Conservation (phyloP, 768 basidiomycete species). For the Candolleomyces efflorescens region DNA sequence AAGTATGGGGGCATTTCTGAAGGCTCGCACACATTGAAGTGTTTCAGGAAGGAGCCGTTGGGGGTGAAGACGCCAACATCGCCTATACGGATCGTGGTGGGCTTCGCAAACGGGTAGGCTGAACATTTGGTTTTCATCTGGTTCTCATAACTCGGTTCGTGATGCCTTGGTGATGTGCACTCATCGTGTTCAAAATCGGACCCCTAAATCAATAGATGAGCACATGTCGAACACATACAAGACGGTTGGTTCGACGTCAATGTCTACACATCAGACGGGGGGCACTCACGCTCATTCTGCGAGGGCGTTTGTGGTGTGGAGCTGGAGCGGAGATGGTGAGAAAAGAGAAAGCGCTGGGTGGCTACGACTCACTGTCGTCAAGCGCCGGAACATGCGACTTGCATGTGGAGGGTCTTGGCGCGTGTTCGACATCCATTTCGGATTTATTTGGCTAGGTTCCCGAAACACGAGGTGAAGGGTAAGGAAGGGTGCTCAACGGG, state of each 20-base stretch:
- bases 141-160: neutral
- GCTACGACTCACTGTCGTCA: neutral
- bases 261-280: neutral
- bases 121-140: neutral
- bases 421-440: too few species aligned
- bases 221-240: neutral
- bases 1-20: conserved; percentile 7
- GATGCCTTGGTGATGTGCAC: neutral
- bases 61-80: conserved; percentile 3
- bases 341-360: neutral
- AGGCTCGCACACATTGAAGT: conserved; percentile 7
- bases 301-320: neutral
- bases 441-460: neutral
- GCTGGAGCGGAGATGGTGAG: neutral
- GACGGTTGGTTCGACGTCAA: neutral
- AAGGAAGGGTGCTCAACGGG: neutral
- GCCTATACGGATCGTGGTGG: conserved; percentile 1
- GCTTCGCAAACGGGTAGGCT: conserved; percentile 2
- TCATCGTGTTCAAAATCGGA: neutral
- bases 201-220: neutral
- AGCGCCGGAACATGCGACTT: conserved; percentile 1
- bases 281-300: neutral
- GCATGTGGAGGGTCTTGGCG: neutral
- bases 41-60: neutral
- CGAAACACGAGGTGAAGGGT: neutral